Evolutionary conservation across 2,329 filamentous ascomycete species (phyloP).

Genomic region (Keithomyces neogunnii): DNA sequence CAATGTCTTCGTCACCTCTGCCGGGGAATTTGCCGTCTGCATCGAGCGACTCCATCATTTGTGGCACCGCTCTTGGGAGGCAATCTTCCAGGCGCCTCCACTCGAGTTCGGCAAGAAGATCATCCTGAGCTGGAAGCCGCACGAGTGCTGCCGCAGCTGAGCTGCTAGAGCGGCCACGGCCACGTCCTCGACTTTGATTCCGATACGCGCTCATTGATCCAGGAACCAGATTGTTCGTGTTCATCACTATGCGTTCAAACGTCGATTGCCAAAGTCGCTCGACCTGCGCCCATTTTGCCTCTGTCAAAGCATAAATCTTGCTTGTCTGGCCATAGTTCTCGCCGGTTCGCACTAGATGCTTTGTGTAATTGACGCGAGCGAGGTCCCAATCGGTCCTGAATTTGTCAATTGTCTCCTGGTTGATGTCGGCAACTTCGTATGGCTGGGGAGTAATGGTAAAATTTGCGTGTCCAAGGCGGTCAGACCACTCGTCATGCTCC

Average conservation of each 20-base stretch:
- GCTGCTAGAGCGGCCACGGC: constrained; percentile 28
- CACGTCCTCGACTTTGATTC: constrained; percentile 31
- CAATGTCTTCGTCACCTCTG: constrained; percentile 84
- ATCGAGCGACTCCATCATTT: constrained; percentile 59
- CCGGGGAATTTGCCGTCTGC: constrained; percentile 79
- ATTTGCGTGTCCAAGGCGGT: constrained; percentile 83
- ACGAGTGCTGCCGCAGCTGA: constrained; percentile 30
- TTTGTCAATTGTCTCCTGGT: constrained; percentile 48
- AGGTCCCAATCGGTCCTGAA: constrained; percentile 74
- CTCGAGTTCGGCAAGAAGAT: constrained; percentile 32
- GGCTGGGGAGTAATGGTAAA: constrained; percentile 81
- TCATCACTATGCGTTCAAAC: constrained; percentile 55
- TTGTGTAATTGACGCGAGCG: constrained; percentile 78
- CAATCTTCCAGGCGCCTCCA: constrained; percentile 42
- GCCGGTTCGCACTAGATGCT: constrained; percentile 77
- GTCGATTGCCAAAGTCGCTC: constrained; percentile 65
- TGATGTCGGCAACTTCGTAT: constrained; percentile 58
- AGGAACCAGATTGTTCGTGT: constrained; percentile 28
- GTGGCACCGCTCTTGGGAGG: constrained; percentile 57
- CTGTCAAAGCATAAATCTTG: constrained; percentile 76
- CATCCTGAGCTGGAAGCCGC: constrained; percentile 24
- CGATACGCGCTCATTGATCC: constrained; percentile 21
- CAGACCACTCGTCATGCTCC: constrained; percentile 73
- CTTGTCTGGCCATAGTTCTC: constrained; percentile 89
- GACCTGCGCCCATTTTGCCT: constrained; percentile 80